Percentiles rank a stretch among this genome's conserved stretches.
These are phyloP conservation scores for Populus alba DNA, from an alignment of 345 rosid genomes.

Conservation along the genomic window DNA sequence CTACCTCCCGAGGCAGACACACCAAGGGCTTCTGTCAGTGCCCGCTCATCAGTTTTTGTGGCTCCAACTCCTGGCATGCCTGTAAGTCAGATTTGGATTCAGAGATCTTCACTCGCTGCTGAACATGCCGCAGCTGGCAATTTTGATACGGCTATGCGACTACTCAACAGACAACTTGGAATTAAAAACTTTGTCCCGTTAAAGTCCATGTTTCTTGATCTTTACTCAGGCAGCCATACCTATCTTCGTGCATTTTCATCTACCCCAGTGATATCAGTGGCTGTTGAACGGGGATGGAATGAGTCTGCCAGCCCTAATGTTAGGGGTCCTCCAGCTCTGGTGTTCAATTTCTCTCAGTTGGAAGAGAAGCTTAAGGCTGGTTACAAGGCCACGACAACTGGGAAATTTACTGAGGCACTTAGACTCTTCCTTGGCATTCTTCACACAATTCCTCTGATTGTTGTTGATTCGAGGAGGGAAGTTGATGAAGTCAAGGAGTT, in stretches of 20 bases:
- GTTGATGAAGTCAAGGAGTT: slow-evolving; percentile 94
- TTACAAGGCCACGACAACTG: slow-evolving; percentile 80
- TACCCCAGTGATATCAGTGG: slow-evolving; percentile 70
- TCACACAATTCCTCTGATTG: slow-evolving; percentile 84
- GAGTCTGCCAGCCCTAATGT: slow-evolving; percentile 80
- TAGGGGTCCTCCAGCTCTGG: slow-evolving; percentile 79
- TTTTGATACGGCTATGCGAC: slow-evolving; percentile 88
- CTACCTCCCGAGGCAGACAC: slow-evolving; percentile 86
- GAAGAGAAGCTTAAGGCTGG: slow-evolving; percentile 94
- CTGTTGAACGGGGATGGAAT: slow-evolving; percentile 79
- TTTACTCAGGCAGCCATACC: slow-evolving; percentile 72
- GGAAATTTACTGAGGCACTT: slow-evolving; percentile 77
- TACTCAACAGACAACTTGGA: slow-evolving; percentile 89
- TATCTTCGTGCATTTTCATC: slow-evolving; percentile 78
- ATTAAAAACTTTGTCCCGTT: slow-evolving; percentile 71
- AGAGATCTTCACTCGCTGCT: slow-evolving; percentile 84
- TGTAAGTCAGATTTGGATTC: slow-evolving; percentile 83
- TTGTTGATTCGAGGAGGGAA: slow-evolving; percentile 93
- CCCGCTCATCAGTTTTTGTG: slow-evolving; percentile 66
- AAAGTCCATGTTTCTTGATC: slow-evolving; percentile 70
- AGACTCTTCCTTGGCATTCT: slow-evolving; percentile 70
- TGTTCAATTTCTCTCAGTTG: slow-evolving; percentile 70
- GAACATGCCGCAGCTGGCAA: slow-evolving; percentile 92
- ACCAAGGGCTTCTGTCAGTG: slow-evolving; percentile 52
- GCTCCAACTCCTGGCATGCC: slow-evolving; percentile 91